Evolutionary conservation across 2,329 filamentous ascomycete species (phyloP).

Genomic region (Leptodontidium sp.): DNA sequence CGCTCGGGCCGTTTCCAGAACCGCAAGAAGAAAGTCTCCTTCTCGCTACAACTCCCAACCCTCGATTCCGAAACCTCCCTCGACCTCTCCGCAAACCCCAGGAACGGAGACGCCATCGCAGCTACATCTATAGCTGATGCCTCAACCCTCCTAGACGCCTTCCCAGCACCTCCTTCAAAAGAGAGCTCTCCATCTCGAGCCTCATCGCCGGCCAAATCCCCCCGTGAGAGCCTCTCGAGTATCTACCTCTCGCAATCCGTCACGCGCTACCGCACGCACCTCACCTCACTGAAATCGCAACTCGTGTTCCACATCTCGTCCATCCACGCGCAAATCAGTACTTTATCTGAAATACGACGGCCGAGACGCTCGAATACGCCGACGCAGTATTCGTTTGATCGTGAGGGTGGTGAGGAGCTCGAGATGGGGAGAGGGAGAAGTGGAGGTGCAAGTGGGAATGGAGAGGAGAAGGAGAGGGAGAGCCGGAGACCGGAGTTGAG

Average conservation of each 20-base stretch:
- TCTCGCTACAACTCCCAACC: constrained; percentile 29
- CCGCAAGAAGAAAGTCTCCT: constrained; percentile 45
- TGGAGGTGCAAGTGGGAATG: constrained; percentile 16
- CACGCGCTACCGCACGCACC: constrained; percentile 34
- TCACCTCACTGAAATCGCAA: constrained; percentile 34
- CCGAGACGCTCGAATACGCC: constrained; percentile 36
- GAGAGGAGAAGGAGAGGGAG: constrained; percentile 34
- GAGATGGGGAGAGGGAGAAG: background rate
- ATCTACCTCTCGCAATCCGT: constrained; percentile 27
- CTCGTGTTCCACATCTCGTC: constrained; percentile 37
- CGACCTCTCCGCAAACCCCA: background rate
- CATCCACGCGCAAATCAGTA: constrained; percentile 35
- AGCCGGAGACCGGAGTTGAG: constrained; percentile 29
- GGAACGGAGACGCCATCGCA: background rate
- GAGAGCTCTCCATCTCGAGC: constrained; percentile 18
- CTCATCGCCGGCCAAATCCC: constrained; percentile 6
- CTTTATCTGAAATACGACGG: constrained; percentile 30
- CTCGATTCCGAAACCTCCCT: constrained; percentile 18
- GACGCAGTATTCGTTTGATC: constrained; percentile 16
- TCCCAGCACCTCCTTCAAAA: constrained; percentile 31
- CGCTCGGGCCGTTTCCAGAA: constrained; percentile 27
- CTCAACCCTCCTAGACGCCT: constrained; percentile 29
- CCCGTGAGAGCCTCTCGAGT: constrained; percentile 20
- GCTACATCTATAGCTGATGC: constrained; percentile 4
- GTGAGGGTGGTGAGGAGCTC: background rate